Evolutionary conservation across 306 rosid species (phyloP).

Genomic region (Hylodesmum podocarpum): DNA sequence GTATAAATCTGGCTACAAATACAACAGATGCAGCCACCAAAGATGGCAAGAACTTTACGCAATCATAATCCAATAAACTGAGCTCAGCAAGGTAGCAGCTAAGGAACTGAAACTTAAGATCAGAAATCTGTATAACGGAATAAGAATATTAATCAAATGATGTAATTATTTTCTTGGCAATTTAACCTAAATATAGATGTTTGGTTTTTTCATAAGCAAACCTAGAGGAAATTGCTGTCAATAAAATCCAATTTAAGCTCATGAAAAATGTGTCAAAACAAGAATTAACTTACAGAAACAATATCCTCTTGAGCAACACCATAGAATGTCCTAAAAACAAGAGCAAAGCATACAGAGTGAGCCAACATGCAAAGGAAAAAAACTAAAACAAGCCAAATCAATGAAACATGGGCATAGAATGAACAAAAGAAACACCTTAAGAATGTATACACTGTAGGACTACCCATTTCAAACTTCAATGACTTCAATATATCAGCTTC

Average conservation of each 20-base stretch:
- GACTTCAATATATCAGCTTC: slow-evolving; percentile 78
- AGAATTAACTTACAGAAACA: slow-evolving; percentile 50
- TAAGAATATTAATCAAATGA: slow-evolving; percentile 3
- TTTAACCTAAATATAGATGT: too few species aligned
- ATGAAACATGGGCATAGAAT: neutral
- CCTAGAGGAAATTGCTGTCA: neutral
- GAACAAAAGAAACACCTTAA: slow-evolving; percentile 53
- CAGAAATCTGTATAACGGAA: slow-evolving; percentile 44
- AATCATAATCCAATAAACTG: slow-evolving; percentile 76
- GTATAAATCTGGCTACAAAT: slow-evolving; percentile 69
- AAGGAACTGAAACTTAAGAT: slow-evolving; percentile 74
- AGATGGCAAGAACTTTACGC: slow-evolving; percentile 80
- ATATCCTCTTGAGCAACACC: slow-evolving; percentile 50
- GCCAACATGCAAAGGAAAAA: neutral
- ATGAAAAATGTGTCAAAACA: neutral
- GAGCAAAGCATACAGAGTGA: neutral
- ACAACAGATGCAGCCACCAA: slow-evolving; percentile 79
- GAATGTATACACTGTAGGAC: slow-evolving; percentile 78
- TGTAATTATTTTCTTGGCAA: neutral
- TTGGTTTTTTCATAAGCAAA: too few species aligned
- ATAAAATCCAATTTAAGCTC: neutral
- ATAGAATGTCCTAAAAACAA: slow-evolving; percentile 62
- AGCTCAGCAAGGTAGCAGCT: slow-evolving; percentile 81
- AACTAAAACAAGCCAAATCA: neutral
- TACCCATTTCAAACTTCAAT: slow-evolving; percentile 79